Conservation (phyloP, 1,284 basidiomycete genomes). For the Coniferiporia sulphurascens region DNA sequence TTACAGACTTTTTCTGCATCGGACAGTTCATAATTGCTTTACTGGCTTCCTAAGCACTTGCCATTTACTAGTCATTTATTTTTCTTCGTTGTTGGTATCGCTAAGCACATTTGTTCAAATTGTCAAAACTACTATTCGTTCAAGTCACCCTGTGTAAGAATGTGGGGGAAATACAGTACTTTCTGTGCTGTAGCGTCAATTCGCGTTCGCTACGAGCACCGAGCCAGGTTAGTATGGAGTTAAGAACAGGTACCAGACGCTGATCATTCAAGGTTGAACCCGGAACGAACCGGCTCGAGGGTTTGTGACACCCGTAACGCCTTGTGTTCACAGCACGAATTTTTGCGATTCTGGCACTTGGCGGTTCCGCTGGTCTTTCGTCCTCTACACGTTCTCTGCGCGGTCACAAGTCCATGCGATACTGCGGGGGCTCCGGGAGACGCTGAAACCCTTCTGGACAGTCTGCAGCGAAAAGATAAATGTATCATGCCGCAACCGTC, state of each 20-base stretch:
- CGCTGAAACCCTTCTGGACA: not conserved
- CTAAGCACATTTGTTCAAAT: too few species aligned
- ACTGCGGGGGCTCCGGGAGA: not conserved
- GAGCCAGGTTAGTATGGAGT: too few species aligned
- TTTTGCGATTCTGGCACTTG: not conserved
- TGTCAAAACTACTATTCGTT: too few species aligned
- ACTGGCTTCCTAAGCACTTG: too few species aligned
- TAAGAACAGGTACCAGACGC: too few species aligned
- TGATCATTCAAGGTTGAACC: not conserved
- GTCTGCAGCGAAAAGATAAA: constrained; percentile 7
- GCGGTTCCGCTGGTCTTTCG: not conserved
- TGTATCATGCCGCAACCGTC: constrained; percentile 15
- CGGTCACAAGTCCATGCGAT: not conserved
- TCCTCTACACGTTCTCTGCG: not conserved
- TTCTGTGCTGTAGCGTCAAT: not conserved
- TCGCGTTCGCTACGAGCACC: too few species aligned
- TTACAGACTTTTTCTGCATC: too few species aligned
- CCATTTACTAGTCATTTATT: too few species aligned
- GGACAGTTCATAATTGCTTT: too few species aligned
- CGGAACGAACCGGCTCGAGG: not conserved
- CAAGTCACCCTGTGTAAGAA: too few species aligned
- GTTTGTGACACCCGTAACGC: not conserved
- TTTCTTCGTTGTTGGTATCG: too few species aligned
- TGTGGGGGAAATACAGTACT: too few species aligned
- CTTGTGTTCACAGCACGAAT: not conserved